Evolutionary conservation across 768 basidiomycete genomes (phyloP).

Genomic region (Pleurotus giganteus): DNA sequence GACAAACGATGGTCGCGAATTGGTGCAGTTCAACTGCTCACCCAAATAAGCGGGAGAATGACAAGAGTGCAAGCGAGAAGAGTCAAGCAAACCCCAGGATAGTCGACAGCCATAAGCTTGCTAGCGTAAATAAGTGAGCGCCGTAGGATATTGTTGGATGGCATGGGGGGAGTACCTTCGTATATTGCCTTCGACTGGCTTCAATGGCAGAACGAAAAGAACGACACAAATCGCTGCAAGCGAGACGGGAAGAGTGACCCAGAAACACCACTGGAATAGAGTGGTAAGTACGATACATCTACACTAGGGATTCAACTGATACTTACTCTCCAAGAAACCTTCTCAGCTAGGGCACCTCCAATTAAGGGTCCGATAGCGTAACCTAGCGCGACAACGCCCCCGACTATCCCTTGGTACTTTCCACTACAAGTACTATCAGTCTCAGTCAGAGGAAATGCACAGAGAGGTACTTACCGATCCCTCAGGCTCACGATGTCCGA

Average conservation of each 20-base stretch:
- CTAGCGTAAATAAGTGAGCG: conserved; percentile 23
- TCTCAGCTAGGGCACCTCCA: conserved; percentile 63
- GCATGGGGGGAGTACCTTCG: conserved; percentile 31
- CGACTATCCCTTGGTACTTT: conserved; percentile 77
- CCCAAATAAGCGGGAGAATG: conserved; percentile 74
- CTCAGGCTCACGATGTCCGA: conserved; percentile 72
- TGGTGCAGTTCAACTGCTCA: conserved; percentile 22
- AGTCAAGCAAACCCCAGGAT: conserved; percentile 55
- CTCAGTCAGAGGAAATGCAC: neutral
- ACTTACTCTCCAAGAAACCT: conserved; percentile 59
- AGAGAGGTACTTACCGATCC: conserved; percentile 43
- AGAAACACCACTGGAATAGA: conserved; percentile 64
- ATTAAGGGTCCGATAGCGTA: conserved; percentile 68
- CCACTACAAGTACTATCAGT: conserved; percentile 37
- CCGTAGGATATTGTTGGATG: neutral
- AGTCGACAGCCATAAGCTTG: conserved; percentile 68
- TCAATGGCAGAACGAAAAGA: conserved; percentile 64
- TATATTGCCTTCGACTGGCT: conserved; percentile 60
- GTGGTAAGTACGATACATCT: neutral
- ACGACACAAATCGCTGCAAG: conserved; percentile 53
- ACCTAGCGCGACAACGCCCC: conserved; percentile 53
- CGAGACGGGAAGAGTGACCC: conserved; percentile 66
- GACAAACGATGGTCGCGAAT: neutral
- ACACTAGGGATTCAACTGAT: neutral
- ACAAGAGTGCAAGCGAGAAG: conserved; percentile 60